Conservation (phyloP, 495 filamentous ascomycete species). For the Thermothielavioides terrestris region DNA sequence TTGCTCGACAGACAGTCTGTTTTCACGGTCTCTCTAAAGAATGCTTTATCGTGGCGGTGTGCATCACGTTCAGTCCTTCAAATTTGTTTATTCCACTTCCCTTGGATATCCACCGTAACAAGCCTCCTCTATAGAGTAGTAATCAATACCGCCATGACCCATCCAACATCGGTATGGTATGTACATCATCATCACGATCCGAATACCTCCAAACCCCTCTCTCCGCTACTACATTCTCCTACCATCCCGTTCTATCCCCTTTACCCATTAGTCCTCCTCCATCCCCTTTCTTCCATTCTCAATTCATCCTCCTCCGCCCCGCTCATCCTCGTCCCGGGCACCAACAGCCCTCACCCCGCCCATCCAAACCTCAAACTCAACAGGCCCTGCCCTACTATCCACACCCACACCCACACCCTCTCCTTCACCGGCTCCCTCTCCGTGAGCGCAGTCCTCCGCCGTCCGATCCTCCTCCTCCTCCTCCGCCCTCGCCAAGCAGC, state of each 20-base stretch:
- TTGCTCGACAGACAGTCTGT: too few species aligned
- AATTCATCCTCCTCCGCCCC: neutral
- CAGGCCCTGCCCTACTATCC: constrained; percentile 39
- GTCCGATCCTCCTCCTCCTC: too few species aligned
- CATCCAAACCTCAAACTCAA: constrained; percentile 50
- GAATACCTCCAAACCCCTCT: neutral
- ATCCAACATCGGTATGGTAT: too few species aligned
- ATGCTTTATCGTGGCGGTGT: too few species aligned
- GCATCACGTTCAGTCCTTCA: too few species aligned
- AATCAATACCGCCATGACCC: neutral
- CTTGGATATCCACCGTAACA: neutral
- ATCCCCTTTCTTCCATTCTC: neutral
- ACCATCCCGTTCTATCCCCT: neutral
- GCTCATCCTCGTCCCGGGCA: constrained; percentile 8
- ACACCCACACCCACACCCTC: constrained; percentile 4
- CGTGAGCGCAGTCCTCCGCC: constrained; percentile 8
- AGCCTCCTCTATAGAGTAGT: neutral
- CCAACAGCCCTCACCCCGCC: constrained; percentile 42
- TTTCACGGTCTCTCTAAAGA: too few species aligned
- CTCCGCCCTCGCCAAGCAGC: constrained; percentile 33
- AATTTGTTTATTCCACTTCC: neutral
- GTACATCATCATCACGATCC: too few species aligned
- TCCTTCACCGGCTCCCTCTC: constrained; percentile 36
- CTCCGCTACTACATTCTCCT: neutral
- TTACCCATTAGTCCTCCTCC: neutral